Evolutionary conservation across 768 basidiomycete genomes (phyloP).

Genomic region (Butyriboletus loyo): DNA sequence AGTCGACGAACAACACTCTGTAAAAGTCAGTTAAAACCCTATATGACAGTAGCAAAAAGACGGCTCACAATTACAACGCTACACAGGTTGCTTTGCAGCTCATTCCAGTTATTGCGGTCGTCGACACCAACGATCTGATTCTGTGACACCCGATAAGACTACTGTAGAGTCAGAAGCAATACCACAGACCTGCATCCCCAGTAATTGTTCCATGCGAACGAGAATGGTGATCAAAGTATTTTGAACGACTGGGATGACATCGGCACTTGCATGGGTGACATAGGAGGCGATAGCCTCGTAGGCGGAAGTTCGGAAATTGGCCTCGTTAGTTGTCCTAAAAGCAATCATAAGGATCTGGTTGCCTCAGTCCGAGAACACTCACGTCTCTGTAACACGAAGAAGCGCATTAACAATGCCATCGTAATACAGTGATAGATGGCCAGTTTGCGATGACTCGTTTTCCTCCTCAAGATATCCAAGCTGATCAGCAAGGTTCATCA

Average conservation of each 20-base stretch:
- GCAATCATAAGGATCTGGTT: slow-evolving; percentile 9
- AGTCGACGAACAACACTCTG: slow-evolving; percentile 87
- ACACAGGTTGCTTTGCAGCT: slow-evolving; percentile 94
- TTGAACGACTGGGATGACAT: slow-evolving; percentile 78
- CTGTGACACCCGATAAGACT: slow-evolving; percentile 34
- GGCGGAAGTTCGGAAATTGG: slow-evolving; percentile 91
- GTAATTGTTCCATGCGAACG: slow-evolving; percentile 85
- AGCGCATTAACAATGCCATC: slow-evolving; percentile 83
- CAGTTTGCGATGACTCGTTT: slow-evolving; percentile 49
- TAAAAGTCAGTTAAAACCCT: slow-evolving; percentile 1
- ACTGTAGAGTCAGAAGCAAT: not conserved
- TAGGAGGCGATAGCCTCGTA: slow-evolving; percentile 94
- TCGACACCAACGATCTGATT: slow-evolving; percentile 94
- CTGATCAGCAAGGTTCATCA: slow-evolving; percentile 95
- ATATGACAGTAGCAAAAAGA: not conserved
- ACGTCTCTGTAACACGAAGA: slow-evolving; percentile 86
- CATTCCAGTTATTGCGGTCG: slow-evolving; percentile 98
- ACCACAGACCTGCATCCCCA: slow-evolving; percentile 69
- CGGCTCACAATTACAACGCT: slow-evolving; percentile 77
- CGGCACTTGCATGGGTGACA: slow-evolving; percentile 73
- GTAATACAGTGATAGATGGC: slow-evolving; percentile 84
- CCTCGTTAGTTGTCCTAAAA: slow-evolving; percentile 73
- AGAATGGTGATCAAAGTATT: slow-evolving; percentile 80
- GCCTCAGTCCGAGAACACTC: slow-evolving; percentile 21
- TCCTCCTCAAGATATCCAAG: slow-evolving; percentile 69